phyloP scores from a whole-genome alignment of 495 filamentous ascomycete genomes.

The Penicillium cataractarum region DNA sequence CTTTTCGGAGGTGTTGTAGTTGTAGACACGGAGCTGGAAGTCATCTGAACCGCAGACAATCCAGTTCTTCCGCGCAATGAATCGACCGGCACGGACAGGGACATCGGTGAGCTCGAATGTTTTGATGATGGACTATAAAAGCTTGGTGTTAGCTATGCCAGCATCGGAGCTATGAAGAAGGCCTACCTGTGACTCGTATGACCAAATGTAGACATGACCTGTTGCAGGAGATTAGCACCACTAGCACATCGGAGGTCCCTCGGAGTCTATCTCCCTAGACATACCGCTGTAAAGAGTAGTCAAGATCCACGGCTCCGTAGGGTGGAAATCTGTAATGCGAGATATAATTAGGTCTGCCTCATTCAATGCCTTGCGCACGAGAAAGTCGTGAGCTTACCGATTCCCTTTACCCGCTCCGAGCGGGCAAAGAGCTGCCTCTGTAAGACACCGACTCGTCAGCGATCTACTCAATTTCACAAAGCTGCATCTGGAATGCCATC shows the following conservation, averaged over 20 bases:
- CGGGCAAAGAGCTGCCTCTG: constrained; percentile 81
- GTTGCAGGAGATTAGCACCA: constrained; percentile 9
- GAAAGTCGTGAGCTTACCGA: constrained; percentile 45
- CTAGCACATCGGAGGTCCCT: constrained; percentile 31
- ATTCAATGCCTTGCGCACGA: background rate
- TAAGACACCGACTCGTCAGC: constrained; percentile 27
- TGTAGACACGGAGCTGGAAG: constrained; percentile 95
- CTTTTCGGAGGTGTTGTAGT: constrained; percentile 99
- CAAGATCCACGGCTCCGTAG: constrained; percentile 94
- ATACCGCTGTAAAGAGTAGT: constrained; percentile 94
- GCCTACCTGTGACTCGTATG: constrained; percentile 84
- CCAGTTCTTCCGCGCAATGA: constrained; percentile 98
- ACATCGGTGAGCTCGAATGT: constrained; percentile 99
- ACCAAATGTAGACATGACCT: constrained; percentile 99
- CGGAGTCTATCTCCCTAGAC: constrained; percentile 24
- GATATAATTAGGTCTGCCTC: background rate
- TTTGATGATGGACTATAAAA: constrained; percentile 80
- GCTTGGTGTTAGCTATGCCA: constrained; percentile 14
- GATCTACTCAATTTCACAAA: constrained; percentile 20
- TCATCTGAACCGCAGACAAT: constrained; percentile 98
- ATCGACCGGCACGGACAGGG: constrained; percentile 93
- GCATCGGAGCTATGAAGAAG: background rate
- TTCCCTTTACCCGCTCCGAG: constrained; percentile 93
- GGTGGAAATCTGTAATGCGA: constrained; percentile 70
- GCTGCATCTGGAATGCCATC: constrained; percentile 27